A percentile compares a stretch with the other conserved stretches of the same genome.
Evolutionary conservation across 108 stramenopile species (phyloP).

Genomic region (Discostella pseudostelligera): DNA sequence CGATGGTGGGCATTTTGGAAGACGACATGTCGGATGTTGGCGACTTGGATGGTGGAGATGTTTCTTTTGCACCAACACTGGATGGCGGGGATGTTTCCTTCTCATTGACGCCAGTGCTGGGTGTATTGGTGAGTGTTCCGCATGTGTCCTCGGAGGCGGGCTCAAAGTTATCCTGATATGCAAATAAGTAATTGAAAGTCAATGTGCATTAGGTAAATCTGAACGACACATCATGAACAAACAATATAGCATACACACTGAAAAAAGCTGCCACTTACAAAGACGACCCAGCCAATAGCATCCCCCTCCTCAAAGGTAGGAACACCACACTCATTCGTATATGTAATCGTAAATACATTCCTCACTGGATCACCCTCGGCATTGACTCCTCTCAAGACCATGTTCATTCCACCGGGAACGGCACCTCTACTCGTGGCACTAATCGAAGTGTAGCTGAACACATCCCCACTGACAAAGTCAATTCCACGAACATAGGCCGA

Average conservation of each 20-base stretch:
- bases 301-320: slow-evolving; percentile 41
- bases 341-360: slow-evolving; percentile 34
- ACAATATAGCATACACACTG: not conserved
- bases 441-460: slow-evolving; percentile 30
- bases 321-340: slow-evolving; percentile 37
- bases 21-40: not conserved
- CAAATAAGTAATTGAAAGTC: too few species aligned
- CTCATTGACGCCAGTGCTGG: not conserved
- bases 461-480: slow-evolving; percentile 14
- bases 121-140: not conserved
- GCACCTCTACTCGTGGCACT: not conserved
- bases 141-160: slow-evolving; percentile 30
- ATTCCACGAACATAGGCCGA: slow-evolving; percentile 13
- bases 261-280: slow-evolving; percentile 22
- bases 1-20: not conserved
- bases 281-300: slow-evolving; percentile 41
- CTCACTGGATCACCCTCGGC: slow-evolving; percentile 19
- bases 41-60: not conserved
- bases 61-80: not conserved
- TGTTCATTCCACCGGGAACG: slow-evolving; percentile 29
- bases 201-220: too few species aligned
- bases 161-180: slow-evolving; percentile 25
- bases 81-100: not conserved
- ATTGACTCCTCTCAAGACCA: slow-evolving; percentile 40
- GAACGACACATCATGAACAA: too few species aligned